Evolutionary conservation across 306 rosid genomes (phyloP).

Genomic region (Lithocarpus polystachyus): DNA sequence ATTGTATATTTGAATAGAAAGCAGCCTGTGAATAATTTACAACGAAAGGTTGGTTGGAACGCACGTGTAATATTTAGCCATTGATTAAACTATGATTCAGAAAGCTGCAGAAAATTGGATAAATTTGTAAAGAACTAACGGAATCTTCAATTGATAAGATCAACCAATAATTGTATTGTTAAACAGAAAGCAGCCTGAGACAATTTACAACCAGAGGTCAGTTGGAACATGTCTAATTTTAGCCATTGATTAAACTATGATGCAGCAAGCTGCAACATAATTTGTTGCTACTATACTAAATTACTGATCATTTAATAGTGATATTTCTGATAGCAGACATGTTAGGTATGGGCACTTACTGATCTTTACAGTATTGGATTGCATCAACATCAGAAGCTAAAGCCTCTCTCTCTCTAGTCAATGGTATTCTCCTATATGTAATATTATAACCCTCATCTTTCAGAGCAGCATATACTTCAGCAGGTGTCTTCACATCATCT

Average conservation of each 20-base stretch:
- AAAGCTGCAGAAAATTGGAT: background rate
- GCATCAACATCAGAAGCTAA: constrained; percentile 78
- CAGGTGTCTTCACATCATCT: constrained; percentile 82
- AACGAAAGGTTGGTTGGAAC: constrained; percentile 2
- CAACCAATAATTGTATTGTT: background rate
- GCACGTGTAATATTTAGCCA: background rate
- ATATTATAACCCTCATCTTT: constrained; percentile 64
- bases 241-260: background rate
- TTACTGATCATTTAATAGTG: background rate
- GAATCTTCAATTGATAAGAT: background rate
- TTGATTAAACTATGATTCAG: background rate
- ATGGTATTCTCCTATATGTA: constrained; percentile 66
- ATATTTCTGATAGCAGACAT: background rate
- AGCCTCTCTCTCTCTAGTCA: constrained; percentile 81
- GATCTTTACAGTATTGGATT: constrained; percentile 65
- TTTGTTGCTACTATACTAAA: background rate
- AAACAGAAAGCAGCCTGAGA: background rate
- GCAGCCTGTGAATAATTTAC: background rate
- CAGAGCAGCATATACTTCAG: constrained; percentile 70
- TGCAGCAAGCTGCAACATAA: background rate
- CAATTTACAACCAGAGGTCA: constrained; percentile 3
- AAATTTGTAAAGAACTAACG: background rate
- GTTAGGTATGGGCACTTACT: constrained; percentile 48
- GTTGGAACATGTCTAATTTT: constrained; percentile 5
- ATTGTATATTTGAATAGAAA: background rate